Percentiles rank a stretch among this genome's conserved stretches.
Conservation (phyloP, 768 basidiomycete species). For the Pisolithus marmoratus region DNA sequence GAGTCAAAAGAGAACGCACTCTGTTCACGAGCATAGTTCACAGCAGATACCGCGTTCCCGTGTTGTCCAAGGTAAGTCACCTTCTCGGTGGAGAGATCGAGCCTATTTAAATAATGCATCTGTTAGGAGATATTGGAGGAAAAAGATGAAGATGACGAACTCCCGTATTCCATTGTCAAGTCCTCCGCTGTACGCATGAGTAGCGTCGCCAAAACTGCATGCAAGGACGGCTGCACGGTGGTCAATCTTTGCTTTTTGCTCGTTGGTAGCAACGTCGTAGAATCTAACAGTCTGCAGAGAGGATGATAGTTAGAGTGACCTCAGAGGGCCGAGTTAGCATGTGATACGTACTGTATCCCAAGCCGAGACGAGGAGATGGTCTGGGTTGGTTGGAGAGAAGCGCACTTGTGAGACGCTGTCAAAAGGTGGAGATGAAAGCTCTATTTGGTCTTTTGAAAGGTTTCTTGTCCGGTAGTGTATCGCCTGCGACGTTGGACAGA, state of each 20-base stretch:
- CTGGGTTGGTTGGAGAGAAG: slow-evolving; percentile 76
- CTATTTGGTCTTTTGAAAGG: slow-evolving; percentile 28
- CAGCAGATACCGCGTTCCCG: slow-evolving; percentile 69
- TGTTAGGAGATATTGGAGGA: not conserved
- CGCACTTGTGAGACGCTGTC: slow-evolving; percentile 79
- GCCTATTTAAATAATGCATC: slow-evolving; percentile 35
- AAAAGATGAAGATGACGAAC: slow-evolving; percentile 39
- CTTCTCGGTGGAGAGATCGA: slow-evolving; percentile 72
- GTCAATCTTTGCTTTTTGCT: slow-evolving; percentile 76
- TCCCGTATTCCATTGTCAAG: slow-evolving; percentile 78
- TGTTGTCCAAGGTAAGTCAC: slow-evolving; percentile 76
- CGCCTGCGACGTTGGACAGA: too few species aligned
- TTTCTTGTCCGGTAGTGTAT: not conserved
- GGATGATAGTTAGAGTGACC: slow-evolving; percentile 29
- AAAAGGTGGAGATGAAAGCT: slow-evolving; percentile 65
- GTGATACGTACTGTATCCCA: slow-evolving; percentile 70
- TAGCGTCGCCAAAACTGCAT: slow-evolving; percentile 63
- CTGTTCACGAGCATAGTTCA: slow-evolving; percentile 61
- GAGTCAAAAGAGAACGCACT: slow-evolving; percentile 39
- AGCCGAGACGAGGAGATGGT: slow-evolving; percentile 75
- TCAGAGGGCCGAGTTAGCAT: slow-evolving; percentile 12
- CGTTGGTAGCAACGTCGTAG: slow-evolving; percentile 50
- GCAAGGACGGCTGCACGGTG: slow-evolving; percentile 88
- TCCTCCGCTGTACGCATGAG: slow-evolving; percentile 78
- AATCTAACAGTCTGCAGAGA: slow-evolving; percentile 52